A percentile compares a stretch with the other conserved stretches of the same genome.
Evolutionary conservation across 257 asterid genomes (phyloP).

Genomic region (Petrea volubilis): DNA sequence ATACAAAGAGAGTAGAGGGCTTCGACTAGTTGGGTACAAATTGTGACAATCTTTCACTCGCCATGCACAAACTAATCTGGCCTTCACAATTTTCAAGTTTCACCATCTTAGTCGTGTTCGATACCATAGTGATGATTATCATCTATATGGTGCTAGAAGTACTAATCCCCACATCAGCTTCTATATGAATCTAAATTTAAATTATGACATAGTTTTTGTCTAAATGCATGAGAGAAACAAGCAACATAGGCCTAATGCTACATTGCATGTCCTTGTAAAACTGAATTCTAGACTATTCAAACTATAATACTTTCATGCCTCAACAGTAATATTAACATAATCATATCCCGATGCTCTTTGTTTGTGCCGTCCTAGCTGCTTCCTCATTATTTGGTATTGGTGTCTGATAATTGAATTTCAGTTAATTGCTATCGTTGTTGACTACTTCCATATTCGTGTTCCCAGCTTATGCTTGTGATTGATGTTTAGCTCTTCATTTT

Average conservation of each 20-base stretch:
- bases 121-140: not conserved
- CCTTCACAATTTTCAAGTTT: not conserved
- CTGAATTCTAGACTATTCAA: no score
- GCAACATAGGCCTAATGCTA: not conserved
- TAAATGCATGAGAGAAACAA: not conserved
- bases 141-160: not conserved
- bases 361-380: not conserved
- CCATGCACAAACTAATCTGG: not conserved
- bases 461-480: not conserved
- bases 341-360: not conserved
- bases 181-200: not conserved
- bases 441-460: not conserved
- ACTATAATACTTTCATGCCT: no score
- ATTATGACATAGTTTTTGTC: not conserved
- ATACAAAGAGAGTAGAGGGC: not conserved
- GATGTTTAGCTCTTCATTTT: not conserved
- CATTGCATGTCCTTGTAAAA: not conserved
- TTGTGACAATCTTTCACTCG: not conserved
- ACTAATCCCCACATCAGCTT: constrained; percentile 3
- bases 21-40: not conserved
- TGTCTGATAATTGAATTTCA: not conserved
- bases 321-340: not conserved
- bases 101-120: not conserved
- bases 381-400: not conserved
- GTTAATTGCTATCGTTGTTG: no score